Evolutionary conservation across 257 asterid species (phyloP).

Genomic region (Ocimum tenuiflorum): DNA sequence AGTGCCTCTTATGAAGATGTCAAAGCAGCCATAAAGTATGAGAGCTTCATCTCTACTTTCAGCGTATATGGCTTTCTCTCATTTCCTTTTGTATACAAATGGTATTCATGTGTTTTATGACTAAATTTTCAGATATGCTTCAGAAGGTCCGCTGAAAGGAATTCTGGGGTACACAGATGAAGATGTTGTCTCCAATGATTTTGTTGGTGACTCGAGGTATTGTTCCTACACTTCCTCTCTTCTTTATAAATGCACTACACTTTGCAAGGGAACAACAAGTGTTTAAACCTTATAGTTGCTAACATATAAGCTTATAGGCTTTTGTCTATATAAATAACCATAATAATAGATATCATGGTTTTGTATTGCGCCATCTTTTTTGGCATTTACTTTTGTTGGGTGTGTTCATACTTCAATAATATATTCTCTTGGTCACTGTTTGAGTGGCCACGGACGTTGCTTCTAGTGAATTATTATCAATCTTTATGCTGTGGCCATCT

Average conservation of each 20-base stretch:
- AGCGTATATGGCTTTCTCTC: not conserved
- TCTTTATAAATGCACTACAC: too few relatives aligned
- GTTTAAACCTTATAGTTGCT: too few relatives aligned
- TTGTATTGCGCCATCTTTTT: too few relatives aligned
- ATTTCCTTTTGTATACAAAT: not conserved
- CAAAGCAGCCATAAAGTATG: constrained; percentile 86
- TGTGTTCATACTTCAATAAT: too few relatives aligned
- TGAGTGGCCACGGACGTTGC: too few relatives aligned
- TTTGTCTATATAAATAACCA: not conserved
- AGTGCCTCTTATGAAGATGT: constrained; percentile 92
- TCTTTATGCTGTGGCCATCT: not conserved
- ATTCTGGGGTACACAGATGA: constrained; percentile 98
- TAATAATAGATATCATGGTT: too few relatives aligned
- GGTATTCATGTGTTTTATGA: not conserved
- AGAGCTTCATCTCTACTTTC: not conserved
- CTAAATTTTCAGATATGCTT: constrained; percentile 58
- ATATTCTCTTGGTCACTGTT: too few relatives aligned
- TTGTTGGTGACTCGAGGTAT: constrained; percentile 92
- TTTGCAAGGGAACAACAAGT: too few relatives aligned
- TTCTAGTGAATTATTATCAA: not conserved
- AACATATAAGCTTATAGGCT: not conserved
- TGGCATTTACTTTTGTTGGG: too few relatives aligned
- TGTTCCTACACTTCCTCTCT: not conserved
- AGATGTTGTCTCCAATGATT: constrained; percentile 96
- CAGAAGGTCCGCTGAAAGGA: constrained; percentile 87